Evolutionary conservation across 2,329 filamentous ascomycete species (phyloP).

Genomic region (Verticillium albo-atrum): DNA sequence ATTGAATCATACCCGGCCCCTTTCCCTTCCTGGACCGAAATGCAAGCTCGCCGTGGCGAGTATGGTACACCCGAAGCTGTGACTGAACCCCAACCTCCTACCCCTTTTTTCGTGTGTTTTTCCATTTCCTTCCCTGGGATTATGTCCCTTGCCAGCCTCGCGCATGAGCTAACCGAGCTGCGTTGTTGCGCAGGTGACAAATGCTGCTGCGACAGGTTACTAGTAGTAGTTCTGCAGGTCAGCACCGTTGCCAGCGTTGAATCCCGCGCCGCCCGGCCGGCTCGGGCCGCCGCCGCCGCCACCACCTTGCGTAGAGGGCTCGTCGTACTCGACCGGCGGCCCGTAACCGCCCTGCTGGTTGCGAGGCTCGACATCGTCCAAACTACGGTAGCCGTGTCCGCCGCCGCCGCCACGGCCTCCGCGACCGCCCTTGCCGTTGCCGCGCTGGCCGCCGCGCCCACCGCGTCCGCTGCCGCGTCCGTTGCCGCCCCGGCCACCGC

Average conservation of each 20-base stretch:
- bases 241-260: conserved; percentile 14
- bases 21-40: background rate
- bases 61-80: background rate
- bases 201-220: background rate
- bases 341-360: conserved; percentile 39
- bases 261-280: conserved; percentile 3
- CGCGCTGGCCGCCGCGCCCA: conserved; percentile 31
- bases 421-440: conserved; percentile 29
- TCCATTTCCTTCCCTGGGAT: background rate
- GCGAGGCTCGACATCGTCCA: conserved; percentile 58
- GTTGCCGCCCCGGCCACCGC: conserved; percentile 33
- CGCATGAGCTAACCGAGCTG: no score
- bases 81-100: no score
- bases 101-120: background rate
- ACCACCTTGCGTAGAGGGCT: conserved; percentile 13
- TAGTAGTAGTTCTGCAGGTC: conserved; percentile 39
- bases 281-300: background rate
- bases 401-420: conserved; percentile 43
- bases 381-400: conserved; percentile 56
- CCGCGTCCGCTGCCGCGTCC: conserved; percentile 31
- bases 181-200: no score
- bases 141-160: no score
- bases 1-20: background rate
- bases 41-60: conserved; percentile 4
- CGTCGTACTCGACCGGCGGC: conserved; percentile 43